Percentiles rank a stretch among this genome's conserved stretches.
Evolutionary conservation across 345 rosid genomes (phyloP).

Genomic region (Syzygium jambos): DNA sequence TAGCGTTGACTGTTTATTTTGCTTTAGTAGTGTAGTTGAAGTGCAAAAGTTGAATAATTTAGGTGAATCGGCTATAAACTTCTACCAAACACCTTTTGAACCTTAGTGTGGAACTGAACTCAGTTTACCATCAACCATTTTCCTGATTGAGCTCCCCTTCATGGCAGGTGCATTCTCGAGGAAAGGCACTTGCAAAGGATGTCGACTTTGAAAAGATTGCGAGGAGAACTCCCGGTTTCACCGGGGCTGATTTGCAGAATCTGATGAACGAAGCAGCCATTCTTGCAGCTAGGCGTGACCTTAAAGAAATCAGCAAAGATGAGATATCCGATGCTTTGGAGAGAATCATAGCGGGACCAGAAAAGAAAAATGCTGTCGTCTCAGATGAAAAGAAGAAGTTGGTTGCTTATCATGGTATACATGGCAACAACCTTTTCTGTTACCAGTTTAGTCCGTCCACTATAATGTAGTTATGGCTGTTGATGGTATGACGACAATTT

Average conservation of each 20-base stretch:
- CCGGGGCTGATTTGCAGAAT: constrained; percentile 94
- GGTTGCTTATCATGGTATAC: constrained; percentile 87
- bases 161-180: constrained; percentile 87
- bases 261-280: constrained; percentile 98
- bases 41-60: neutral
- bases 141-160: neutral
- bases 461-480: neutral
- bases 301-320: constrained; percentile 96
- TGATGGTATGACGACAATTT: neutral
- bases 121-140: neutral
- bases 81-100: neutral
- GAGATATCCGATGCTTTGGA: constrained; percentile 96
- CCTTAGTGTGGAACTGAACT: neutral
- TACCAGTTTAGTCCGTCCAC: neutral
- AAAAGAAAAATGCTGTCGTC: constrained; percentile 95
- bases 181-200: constrained; percentile 94
- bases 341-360: constrained; percentile 98
- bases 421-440: neutral
- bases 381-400: constrained; percentile 87
- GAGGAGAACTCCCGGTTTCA: constrained; percentile 93
- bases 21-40: neutral
- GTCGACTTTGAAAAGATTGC: constrained; percentile 94
- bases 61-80: neutral
- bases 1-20: neutral
- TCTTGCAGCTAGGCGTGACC: constrained; percentile 94